A percentile compares a stretch with the other conserved stretches of the same genome.
phyloP scores from a whole-genome alignment of 2,329 filamentous ascomycete genomes.

The Chaetomiaceae sp. region DNA sequence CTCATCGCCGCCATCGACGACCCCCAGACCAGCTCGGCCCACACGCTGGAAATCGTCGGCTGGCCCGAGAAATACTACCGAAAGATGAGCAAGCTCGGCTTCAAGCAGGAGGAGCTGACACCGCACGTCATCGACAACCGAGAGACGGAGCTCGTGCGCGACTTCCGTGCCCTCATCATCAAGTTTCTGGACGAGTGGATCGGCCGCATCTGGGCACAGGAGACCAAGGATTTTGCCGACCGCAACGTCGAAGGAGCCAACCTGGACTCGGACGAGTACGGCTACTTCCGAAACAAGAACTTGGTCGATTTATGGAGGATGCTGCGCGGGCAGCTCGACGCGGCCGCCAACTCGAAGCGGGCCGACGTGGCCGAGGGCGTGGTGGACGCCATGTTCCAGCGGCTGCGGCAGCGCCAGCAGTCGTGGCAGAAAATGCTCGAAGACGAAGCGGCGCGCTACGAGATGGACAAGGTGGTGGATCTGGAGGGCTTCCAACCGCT shows the following conservation, averaged over 20 bases:
- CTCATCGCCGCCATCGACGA: conserved; percentile 79
- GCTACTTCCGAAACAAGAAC: conserved; percentile 87
- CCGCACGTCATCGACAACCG: conserved; percentile 89
- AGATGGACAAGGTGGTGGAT: conserved; percentile 49
- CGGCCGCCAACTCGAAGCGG: conserved; percentile 78
- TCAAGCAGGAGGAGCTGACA: conserved; percentile 67
- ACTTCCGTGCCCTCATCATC: conserved; percentile 93
- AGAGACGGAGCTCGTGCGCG: conserved; percentile 82
- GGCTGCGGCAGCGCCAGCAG: conserved; percentile 76
- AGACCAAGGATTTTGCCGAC: conserved; percentile 75
- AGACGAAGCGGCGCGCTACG: conserved; percentile 74
- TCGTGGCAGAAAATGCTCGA: conserved; percentile 86
- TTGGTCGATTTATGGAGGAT: conserved; percentile 96
- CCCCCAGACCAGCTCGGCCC: conserved; percentile 74
- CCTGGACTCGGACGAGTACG: conserved; percentile 81
- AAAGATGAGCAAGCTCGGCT: conserved; percentile 89
- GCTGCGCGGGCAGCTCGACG: conserved; percentile 86
- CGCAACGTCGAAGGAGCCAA: conserved; percentile 69
- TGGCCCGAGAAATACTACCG: conserved; percentile 95
- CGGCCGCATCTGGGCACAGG: conserved; percentile 80
- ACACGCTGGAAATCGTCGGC: conserved; percentile 86
- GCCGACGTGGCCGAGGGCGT: conserved; percentile 91
- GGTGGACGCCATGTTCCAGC: conserved; percentile 90
- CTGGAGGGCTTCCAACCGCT: conserved; percentile 70
- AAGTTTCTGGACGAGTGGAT: conserved; percentile 97